phyloP scores from a whole-genome alignment of 148 eudicot species.

The Heliosperma pusillum region DNA sequence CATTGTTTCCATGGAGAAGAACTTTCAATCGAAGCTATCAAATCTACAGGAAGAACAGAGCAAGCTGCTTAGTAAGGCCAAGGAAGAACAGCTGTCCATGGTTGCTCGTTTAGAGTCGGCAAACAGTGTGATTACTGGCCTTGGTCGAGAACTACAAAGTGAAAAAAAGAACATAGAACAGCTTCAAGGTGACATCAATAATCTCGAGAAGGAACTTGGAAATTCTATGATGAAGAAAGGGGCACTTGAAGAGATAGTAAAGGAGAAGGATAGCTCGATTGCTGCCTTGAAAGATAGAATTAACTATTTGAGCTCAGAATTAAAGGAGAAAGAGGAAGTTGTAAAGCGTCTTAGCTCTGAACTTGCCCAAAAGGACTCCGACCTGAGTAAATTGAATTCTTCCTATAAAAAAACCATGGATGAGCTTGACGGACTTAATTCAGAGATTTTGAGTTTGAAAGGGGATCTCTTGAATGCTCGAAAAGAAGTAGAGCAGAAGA shows the following conservation, averaged over 20 bases:
- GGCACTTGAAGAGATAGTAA: slow-evolving; percentile 53
- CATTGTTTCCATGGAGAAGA: slow-evolving; percentile 60
- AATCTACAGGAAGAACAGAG: slow-evolving; percentile 50
- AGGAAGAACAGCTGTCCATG: slow-evolving; percentile 56
- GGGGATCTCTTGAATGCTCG: slow-evolving; percentile 35
- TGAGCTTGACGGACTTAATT: slow-evolving; percentile 39
- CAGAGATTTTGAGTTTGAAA: slow-evolving; percentile 40
- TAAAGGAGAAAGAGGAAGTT: slow-evolving; percentile 59
- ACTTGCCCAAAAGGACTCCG: slow-evolving; percentile 48
- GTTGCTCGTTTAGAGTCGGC: slow-evolving; percentile 52
- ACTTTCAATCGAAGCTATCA: slow-evolving; percentile 45
- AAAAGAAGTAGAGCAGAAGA: slow-evolving; percentile 53
- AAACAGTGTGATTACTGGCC: slow-evolving; percentile 41
- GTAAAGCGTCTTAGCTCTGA: slow-evolving; percentile 40
- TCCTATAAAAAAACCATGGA: slow-evolving; percentile 37
- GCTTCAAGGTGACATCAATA: slow-evolving; percentile 38
- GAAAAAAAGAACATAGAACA: slow-evolving; percentile 47
- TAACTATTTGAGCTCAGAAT: slow-evolving; percentile 49
- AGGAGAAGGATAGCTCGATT: slow-evolving; percentile 55
- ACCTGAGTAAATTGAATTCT: slow-evolving; percentile 37
- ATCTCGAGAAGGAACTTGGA: slow-evolving; percentile 40
- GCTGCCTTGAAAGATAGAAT: slow-evolving; percentile 57
- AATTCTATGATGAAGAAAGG: slow-evolving; percentile 42
- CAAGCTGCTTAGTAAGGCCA: slow-evolving; percentile 47
- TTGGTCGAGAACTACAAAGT: slow-evolving; percentile 51